Percentiles rank a stretch among this genome's conserved stretches.
Evolutionary conservation across 768 basidiomycete species (phyloP).

Genomic region (Mrakia hoshinonis): DNA sequence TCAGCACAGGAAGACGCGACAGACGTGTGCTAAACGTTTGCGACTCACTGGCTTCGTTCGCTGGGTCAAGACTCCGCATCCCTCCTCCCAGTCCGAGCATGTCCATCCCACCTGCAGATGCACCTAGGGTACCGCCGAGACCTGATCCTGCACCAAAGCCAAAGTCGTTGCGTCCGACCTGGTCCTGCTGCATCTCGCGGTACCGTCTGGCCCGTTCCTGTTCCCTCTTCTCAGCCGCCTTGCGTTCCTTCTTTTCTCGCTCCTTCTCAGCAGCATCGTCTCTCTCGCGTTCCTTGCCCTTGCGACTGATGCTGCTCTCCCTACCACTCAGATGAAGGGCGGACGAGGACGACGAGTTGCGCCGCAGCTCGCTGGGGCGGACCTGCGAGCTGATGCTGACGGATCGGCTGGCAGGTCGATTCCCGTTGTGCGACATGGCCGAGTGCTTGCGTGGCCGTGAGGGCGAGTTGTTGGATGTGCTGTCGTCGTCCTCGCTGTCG

Average conservation of each 20-base stretch:
- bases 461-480: background rate
- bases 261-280: background rate
- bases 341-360: conserved; percentile 3
- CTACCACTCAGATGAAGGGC: background rate
- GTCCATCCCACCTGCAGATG: background rate
- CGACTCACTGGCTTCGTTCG: background rate
- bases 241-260: background rate
- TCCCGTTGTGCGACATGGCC: background rate
- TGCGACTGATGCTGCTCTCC: conserved; percentile 5
- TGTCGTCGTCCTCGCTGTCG: conserved; percentile 1
- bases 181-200: background rate
- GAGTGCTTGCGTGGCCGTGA: background rate
- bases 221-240: background rate
- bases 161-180: conserved; percentile 8
- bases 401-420: background rate
- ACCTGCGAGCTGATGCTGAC: background rate
- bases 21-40: background rate
- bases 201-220: background rate
- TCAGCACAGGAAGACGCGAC: too few relatives aligned
- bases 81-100: background rate
- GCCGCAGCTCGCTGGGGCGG: background rate
- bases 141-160: background rate
- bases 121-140: background rate
- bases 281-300: background rate
- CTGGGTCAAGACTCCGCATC: background rate